Evolutionary conservation across 345 rosid species (phyloP).

Genomic region (Carallia pectinifolia): DNA sequence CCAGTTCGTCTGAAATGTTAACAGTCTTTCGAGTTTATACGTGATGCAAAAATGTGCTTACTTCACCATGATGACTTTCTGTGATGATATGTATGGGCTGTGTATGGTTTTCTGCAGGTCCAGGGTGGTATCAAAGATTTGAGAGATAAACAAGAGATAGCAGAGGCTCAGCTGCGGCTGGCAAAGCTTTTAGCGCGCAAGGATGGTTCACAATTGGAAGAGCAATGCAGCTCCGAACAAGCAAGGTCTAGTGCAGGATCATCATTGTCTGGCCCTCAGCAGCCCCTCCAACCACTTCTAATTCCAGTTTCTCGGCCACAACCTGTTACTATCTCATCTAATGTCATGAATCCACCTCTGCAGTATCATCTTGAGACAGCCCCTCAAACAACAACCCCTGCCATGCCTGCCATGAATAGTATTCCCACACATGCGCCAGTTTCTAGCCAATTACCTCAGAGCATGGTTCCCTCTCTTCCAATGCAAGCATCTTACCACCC

Average conservation of each 20-base stretch:
- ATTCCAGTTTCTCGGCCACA: slow-evolving; percentile 20
- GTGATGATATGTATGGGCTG: slow-evolving; percentile 1
- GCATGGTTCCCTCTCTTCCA: slow-evolving; percentile 10
- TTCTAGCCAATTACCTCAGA: slow-evolving; percentile 24
- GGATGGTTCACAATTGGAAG: slow-evolving; percentile 22
- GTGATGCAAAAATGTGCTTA: slow-evolving; percentile 1
- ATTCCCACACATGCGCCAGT: slow-evolving; percentile 17
- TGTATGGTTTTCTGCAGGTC: slow-evolving; percentile 35
- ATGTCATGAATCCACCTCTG: slow-evolving; percentile 13
- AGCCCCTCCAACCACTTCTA: slow-evolving; percentile 23
- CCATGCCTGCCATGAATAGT: not conserved
- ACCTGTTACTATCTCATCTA: slow-evolving; percentile 19
- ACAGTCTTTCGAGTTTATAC: too few species aligned
- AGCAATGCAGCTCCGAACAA: slow-evolving; percentile 26
- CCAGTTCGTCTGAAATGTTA: too few species aligned
- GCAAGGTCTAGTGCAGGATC: slow-evolving; percentile 20
- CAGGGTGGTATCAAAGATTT: slow-evolving; percentile 43
- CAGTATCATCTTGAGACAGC: slow-evolving; percentile 19
- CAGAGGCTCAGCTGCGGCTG: slow-evolving; percentile 38
- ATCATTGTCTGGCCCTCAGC: slow-evolving; percentile 31
- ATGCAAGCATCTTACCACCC: slow-evolving; percentile 24
- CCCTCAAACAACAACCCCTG: not conserved
- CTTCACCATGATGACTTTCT: not conserved
- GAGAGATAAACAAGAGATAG: slow-evolving; percentile 62
- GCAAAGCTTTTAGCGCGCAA: slow-evolving; percentile 36